phyloP scores from a whole-genome alignment of 257 asterid genomes.

The Solanum chmielewskii region DNA sequence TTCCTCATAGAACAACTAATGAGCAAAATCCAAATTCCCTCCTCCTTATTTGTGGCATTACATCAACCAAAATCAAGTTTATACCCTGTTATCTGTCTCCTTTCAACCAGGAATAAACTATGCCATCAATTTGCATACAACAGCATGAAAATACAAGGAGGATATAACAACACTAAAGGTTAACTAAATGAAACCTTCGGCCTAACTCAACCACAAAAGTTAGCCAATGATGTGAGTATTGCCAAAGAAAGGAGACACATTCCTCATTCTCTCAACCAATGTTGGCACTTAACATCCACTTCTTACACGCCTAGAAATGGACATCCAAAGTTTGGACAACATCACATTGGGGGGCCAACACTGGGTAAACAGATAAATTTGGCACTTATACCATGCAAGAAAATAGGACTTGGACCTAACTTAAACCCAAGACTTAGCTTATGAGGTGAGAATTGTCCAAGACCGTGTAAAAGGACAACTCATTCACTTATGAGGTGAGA shows the following conservation, averaged over 20 bases:
- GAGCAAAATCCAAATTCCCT: background rate
- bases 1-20: background rate
- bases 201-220: background rate
- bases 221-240: background rate
- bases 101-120: background rate
- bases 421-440: background rate
- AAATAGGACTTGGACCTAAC: background rate
- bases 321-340: background rate
- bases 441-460: background rate
- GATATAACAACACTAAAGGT: background rate
- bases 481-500: background rate
- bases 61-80: background rate
- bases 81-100: background rate
- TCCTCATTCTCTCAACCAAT: background rate
- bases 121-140: background rate
- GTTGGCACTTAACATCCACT: background rate
- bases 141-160: background rate
- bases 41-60: background rate
- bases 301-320: background rate
- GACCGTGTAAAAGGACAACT: background rate
- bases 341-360: background rate
- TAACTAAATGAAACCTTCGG: background rate
- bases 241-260: background rate
- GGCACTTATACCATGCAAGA: background rate
- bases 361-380: background rate